Base-by-base conservation (phyloP, 176 grass and related monocot species). In the Typha latifolia region DNA sequence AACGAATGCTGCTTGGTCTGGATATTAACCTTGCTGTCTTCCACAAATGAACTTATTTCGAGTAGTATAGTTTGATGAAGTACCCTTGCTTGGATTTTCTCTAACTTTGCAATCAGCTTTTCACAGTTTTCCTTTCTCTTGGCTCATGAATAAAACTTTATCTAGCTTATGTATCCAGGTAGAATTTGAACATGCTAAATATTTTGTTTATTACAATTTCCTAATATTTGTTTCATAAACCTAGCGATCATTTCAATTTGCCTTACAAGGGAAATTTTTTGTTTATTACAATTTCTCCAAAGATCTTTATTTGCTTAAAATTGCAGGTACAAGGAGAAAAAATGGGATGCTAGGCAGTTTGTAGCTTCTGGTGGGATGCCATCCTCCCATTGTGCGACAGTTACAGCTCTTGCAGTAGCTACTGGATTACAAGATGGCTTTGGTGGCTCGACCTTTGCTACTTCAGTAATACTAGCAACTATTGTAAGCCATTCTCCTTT, bases 361-460 rank as follows among this genome's bases (percentile, higher is more conserved):
- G 84, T 99, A 80, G 85, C 85, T 71, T 87, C 94, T 66, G 94
- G 94, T 47, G 94, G 94, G 19, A 99, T 99, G 94, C 89, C 94
- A 68, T 99, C 94, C 31, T 99, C 94, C 49, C 94, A 99, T 70
- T 99, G 89, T 18, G 89, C 89, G 63, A 99, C 89, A 24, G 94
- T 90, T 21, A 84, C 86, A 75, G 94, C 94, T 63, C 86, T 99
- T 79, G 86, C 94, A 37, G 76, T 85, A 55, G 77, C 85, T 78
- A 73, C 87, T 23, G 94, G 86, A 78, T 81, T 99, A 12, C 75
- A 93, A 82, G 86, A 99, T 82, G 94, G 94, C 66, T 81, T 83
- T 62, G 76, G 74, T 12, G 91, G 76, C 61, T 81, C 89, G 14
- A 77, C 68, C 20, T 93, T 99, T 85, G 86, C 94, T 70, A 83